phyloP scores from a whole-genome alignment of 2,329 filamentous ascomycete genomes.

The Diplodia intermedia region DNA sequence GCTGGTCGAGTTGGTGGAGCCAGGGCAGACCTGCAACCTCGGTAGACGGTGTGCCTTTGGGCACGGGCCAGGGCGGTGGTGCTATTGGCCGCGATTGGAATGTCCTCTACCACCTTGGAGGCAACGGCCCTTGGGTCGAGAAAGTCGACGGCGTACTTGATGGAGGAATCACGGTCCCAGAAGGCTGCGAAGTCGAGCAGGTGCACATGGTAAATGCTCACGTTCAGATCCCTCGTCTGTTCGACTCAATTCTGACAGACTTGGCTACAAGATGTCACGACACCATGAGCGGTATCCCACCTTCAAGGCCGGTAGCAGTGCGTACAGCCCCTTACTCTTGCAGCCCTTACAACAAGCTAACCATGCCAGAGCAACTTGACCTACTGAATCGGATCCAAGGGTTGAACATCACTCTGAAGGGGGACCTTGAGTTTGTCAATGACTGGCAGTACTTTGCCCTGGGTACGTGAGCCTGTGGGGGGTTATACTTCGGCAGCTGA shows the following conservation, averaged over 20 bases:
- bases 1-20: slow-evolving; percentile 29
- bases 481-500: background rate
- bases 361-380: slow-evolving; percentile 52
- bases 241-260: background rate
- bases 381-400: slow-evolving; percentile 57
- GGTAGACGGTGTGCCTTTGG: background rate
- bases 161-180: slow-evolving; percentile 53
- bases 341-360: background rate
- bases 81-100: slow-evolving; percentile 53
- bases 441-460: slow-evolving; percentile 62
- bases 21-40: background rate
- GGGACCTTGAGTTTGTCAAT: slow-evolving; percentile 62
- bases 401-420: slow-evolving; percentile 52
- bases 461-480: slow-evolving; percentile 37
- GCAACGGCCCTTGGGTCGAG: slow-evolving; percentile 63
- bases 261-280: slow-evolving; percentile 57
- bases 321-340: slow-evolving; percentile 39
- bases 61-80: slow-evolving; percentile 39
- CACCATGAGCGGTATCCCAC: slow-evolving; percentile 67
- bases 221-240: background rate
- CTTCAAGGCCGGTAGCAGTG: slow-evolving; percentile 56
- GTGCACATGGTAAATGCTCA: slow-evolving; percentile 60
- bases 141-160: slow-evolving; percentile 53
- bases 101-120: slow-evolving; percentile 61
- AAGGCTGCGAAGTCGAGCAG: slow-evolving; percentile 60